A percentile compares a stretch with the other conserved stretches of the same genome.
These are phyloP conservation scores for Vigna nakashimae DNA, from an alignment of 306 rosid genomes.

Conservation along the genomic window DNA sequence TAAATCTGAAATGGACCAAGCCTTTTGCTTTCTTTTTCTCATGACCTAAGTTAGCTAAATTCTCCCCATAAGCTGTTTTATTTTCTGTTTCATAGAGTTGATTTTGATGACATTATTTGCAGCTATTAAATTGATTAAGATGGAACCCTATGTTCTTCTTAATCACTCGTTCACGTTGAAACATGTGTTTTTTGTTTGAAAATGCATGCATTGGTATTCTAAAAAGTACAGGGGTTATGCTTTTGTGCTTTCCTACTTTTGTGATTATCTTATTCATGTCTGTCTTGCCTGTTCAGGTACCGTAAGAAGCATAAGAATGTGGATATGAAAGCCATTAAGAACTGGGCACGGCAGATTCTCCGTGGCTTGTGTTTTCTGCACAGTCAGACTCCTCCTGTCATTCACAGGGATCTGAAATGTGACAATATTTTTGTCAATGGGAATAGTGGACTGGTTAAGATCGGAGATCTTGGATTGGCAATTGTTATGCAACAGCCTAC, in stretches of 20 bases:
- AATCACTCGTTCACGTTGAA: not conserved
- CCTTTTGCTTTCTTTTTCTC: not conserved
- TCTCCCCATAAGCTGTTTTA: too few species aligned
- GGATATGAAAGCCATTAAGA: constrained; percentile 85
- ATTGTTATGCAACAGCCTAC: constrained; percentile 85
- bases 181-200: not conserved
- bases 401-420: constrained; percentile 94
- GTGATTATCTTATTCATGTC: not conserved
- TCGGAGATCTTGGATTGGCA: constrained; percentile 97
- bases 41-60: constrained; percentile 28
- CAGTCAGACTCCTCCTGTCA: constrained; percentile 76
- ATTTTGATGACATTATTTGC: not conserved
- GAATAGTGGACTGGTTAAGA: constrained; percentile 80
- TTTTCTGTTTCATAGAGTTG: not conserved
- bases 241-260: not conserved
- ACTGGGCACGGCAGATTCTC: constrained; percentile 96
- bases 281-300: constrained; percentile 57
- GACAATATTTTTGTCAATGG: constrained; percentile 94
- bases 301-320: constrained; percentile 74
- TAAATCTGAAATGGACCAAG: not conserved
- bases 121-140: not conserved
- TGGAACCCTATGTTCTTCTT: not conserved
- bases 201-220: not conserved
- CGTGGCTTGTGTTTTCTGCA: constrained; percentile 81
- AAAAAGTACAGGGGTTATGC: not conserved